A percentile compares a stretch with the other conserved stretches of the same genome.
Evolutionary conservation across 1,284 basidiomycete genomes (phyloP).

Genomic region (Prillingera fragicola): DNA sequence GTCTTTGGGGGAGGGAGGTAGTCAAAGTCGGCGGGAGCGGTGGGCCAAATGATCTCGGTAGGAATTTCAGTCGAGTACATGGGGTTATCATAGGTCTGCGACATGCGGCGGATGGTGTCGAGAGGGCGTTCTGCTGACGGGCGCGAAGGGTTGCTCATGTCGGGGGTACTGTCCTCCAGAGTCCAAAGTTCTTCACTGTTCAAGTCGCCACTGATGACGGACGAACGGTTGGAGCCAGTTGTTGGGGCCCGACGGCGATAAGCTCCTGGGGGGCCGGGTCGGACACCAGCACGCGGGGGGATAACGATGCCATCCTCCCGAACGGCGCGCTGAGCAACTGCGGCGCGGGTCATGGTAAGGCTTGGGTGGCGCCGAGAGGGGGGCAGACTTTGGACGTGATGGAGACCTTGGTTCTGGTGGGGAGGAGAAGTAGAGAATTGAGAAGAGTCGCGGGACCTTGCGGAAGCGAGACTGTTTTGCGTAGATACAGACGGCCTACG

Average conservation of each 20-base stretch:
- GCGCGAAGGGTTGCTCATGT: constrained; percentile 44
- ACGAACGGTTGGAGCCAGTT: constrained; percentile 30
- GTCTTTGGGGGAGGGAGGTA: constrained; percentile 23
- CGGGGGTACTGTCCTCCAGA: constrained; percentile 33
- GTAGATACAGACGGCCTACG: constrained; percentile 18
- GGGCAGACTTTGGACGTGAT: constrained; percentile 11
- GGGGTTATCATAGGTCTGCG: constrained; percentile 24
- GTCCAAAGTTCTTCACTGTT: constrained; percentile 43
- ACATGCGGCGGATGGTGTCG: constrained; percentile 41
- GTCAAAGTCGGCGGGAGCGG: constrained; percentile 24
- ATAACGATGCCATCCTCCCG: constrained; percentile 10
- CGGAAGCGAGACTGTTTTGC: background rate
- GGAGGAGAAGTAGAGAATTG: background rate
- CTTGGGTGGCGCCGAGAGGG: constrained; percentile 10
- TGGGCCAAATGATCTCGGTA: constrained; percentile 24
- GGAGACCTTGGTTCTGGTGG: background rate
- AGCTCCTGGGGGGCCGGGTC: constrained; percentile 1
- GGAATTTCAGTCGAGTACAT: constrained; percentile 22
- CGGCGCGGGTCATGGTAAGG: constrained; percentile 17
- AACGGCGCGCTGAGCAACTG: constrained; percentile 8
- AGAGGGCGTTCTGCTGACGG: constrained; percentile 40
- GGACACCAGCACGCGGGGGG: background rate
- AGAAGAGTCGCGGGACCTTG: constrained; percentile 6
- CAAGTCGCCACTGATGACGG: constrained; percentile 25
- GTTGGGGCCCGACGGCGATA: constrained; percentile 11